phyloP scores from a whole-genome alignment of 805 yeast genomes.

The Metschnikowia lochheadii region DNA sequence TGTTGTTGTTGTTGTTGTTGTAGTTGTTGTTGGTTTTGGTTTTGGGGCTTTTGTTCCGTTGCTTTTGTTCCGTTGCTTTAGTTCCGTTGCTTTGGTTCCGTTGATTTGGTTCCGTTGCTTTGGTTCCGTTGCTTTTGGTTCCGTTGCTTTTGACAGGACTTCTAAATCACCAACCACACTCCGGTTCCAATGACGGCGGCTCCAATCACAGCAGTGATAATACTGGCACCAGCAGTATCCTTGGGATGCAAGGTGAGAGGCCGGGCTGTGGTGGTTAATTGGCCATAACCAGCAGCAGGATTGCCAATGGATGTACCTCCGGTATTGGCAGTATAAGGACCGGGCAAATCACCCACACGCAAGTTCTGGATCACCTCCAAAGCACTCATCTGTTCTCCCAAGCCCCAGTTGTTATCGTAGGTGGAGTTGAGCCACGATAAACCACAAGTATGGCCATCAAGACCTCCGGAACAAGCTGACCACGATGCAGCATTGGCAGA shows the following conservation, averaged over 20 bases:
- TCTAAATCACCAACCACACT: constrained; percentile 16
- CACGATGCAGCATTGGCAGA: constrained; percentile 29
- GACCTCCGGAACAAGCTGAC: constrained; percentile 18
- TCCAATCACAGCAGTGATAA: constrained; percentile 62
- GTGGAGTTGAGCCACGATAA: constrained; percentile 19
- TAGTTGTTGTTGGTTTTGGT: no score
- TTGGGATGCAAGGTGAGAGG: constrained; percentile 14
- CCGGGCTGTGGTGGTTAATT: constrained; percentile 4
- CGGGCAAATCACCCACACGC: constrained; percentile 22
- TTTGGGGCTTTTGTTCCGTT: no score
- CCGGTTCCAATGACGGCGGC: constrained; percentile 19
- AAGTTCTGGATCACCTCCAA: constrained; percentile 20
- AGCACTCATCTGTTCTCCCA: constrained; percentile 22
- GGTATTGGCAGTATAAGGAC: constrained; percentile 31
- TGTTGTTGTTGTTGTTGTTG: no score
- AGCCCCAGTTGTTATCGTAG: constrained; percentile 18
- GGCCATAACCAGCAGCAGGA: constrained; percentile 31
- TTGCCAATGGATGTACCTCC: constrained; percentile 37
- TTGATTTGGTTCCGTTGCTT: not conserved
- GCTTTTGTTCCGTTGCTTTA: not conserved
- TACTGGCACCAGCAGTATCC: constrained; percentile 77
- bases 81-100: no score
- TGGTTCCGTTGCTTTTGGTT: not conserved
- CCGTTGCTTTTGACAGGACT: not conserved
- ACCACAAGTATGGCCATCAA: constrained; percentile 21